Conservation (phyloP, 768 basidiomycete genomes). For the Lyophyllum shimeji region DNA sequence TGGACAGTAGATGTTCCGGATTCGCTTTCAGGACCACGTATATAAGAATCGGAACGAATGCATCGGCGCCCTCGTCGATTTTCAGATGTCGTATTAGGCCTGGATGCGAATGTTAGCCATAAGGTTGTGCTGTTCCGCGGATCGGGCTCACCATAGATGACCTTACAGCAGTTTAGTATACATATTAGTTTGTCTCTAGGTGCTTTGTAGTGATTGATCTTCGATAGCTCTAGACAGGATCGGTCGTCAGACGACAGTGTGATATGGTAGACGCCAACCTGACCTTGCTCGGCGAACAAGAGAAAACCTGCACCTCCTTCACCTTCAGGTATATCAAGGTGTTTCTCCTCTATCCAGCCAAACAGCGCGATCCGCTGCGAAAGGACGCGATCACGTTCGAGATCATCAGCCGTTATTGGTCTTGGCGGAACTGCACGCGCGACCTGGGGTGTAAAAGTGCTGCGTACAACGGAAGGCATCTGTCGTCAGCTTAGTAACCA, state of each 20-base stretch:
- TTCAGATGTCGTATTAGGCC: constrained; percentile 87
- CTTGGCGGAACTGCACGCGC: constrained; percentile 62
- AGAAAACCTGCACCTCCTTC: constrained; percentile 80
- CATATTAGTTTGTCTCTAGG: constrained; percentile 98
- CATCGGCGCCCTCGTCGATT: constrained; percentile 87
- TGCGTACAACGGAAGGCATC: constrained; percentile 27
- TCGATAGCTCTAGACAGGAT: constrained; percentile 73
- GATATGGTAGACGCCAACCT: constrained; percentile 5
- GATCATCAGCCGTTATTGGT: constrained; percentile 88
- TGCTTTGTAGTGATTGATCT: constrained; percentile 99
- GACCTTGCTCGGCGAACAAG: constrained; percentile 87
- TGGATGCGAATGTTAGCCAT: constrained; percentile 27
- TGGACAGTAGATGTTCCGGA: constrained; percentile 89
- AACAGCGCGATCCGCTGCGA: constrained; percentile 89
- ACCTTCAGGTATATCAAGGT: constrained; percentile 85
- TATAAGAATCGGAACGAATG: constrained; percentile 93
- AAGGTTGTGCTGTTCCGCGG: constrained; percentile 7
- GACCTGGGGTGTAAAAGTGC: constrained; percentile 91
- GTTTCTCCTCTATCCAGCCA: constrained; percentile 84
- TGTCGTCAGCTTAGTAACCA: constrained; percentile 5
- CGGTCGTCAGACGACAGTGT: not conserved
- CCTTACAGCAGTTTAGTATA: constrained; percentile 96
- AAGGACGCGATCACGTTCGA: constrained; percentile 93
- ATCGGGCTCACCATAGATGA: constrained; percentile 84
- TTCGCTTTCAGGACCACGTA: constrained; percentile 94